A percentile compares a stretch with the other conserved stretches of the same genome.
phyloP scores from a whole-genome alignment of 257 asterid species.

The Petunia secreta region DNA sequence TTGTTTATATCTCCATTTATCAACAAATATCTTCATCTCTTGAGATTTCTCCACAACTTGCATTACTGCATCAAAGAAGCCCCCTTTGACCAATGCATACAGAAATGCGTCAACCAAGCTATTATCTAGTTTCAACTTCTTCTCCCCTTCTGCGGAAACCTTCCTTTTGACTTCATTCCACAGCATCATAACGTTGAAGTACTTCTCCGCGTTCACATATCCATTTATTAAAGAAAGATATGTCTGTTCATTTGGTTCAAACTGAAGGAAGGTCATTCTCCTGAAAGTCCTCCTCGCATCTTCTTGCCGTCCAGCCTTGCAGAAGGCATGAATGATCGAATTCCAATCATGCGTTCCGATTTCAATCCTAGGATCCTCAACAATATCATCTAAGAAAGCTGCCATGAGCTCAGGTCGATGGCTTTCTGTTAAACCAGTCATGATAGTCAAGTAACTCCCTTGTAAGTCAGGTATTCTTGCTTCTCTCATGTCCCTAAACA shows the following conservation, averaged over 20 bases:
- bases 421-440: slow-evolving; percentile 94
- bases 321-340: slow-evolving; percentile 90
- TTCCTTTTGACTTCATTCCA: slow-evolving; percentile 93
- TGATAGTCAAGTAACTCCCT: slow-evolving; percentile 80
- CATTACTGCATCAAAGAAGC: slow-evolving; percentile 97
- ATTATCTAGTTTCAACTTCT: slow-evolving; percentile 49
- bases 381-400: slow-evolving; percentile 77
- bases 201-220: slow-evolving; percentile 61
- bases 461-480: slow-evolving; percentile 65
- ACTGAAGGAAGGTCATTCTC: slow-evolving; percentile 84
- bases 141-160: slow-evolving; percentile 56
- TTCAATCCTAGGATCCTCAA: slow-evolving; percentile 79
- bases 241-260: slow-evolving; percentile 88
- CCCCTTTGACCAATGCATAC: slow-evolving; percentile 89
- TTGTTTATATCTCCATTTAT: slow-evolving; percentile 97
- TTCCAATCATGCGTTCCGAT: slow-evolving; percentile 96
- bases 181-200: slow-evolving; percentile 80
- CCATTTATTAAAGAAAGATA: slow-evolving; percentile 87
- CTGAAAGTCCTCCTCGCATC: slow-evolving; percentile 83
- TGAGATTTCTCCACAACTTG: slow-evolving; percentile 82
- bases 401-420: slow-evolving; percentile 98
- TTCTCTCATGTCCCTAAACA: slow-evolving; percentile 95
- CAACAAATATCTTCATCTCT: slow-evolving; percentile 78
- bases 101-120: slow-evolving; percentile 79
- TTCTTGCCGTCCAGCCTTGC: slow-evolving; percentile 85